phyloP scores from a whole-genome alignment of 176 grass and related monocot species.

The Eragrostis nindensis region DNA sequence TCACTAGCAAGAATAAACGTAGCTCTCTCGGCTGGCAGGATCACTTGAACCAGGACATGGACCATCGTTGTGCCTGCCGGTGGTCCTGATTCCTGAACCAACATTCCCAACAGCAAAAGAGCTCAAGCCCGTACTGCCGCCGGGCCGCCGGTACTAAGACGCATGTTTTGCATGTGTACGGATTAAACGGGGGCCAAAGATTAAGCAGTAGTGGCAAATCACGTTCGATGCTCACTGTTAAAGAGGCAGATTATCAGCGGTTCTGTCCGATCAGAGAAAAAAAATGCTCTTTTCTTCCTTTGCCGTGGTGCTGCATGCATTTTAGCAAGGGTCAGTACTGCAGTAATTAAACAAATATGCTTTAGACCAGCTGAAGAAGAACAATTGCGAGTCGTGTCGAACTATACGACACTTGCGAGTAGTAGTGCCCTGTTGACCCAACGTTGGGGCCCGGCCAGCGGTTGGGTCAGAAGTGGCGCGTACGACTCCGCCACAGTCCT shows the following conservation, averaged over 20 bases:
- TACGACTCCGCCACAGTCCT: neutral
- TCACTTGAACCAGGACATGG: slow-evolving; percentile 15
- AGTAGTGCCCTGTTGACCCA: neutral
- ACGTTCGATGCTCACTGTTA: neutral
- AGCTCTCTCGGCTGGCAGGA: neutral
- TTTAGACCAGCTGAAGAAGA: too few relatives aligned
- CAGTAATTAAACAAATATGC: too few relatives aligned
- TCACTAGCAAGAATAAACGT: neutral
- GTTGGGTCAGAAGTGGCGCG: neutral
- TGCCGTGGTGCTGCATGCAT: too few relatives aligned
- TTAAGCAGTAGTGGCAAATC: neutral
- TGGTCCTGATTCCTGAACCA: neutral
- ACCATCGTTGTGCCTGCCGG: too few relatives aligned
- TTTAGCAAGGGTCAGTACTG: too few relatives aligned
- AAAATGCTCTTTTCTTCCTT: too few relatives aligned
- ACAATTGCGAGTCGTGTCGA: too few relatives aligned
- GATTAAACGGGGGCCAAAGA: too few relatives aligned
- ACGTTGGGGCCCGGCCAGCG: neutral
- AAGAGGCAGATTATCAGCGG: neutral
- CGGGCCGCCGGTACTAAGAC: neutral
- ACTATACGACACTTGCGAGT: too few relatives aligned
- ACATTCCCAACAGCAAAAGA: slow-evolving; percentile 11
- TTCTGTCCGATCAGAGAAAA: neutral
- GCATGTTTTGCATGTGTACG: neutral
- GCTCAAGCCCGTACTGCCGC: neutral